These are phyloP conservation scores for Penicillium arizonense DNA, from an alignment of 495 filamentous ascomycete species.

Conservation along the genomic window DNA sequence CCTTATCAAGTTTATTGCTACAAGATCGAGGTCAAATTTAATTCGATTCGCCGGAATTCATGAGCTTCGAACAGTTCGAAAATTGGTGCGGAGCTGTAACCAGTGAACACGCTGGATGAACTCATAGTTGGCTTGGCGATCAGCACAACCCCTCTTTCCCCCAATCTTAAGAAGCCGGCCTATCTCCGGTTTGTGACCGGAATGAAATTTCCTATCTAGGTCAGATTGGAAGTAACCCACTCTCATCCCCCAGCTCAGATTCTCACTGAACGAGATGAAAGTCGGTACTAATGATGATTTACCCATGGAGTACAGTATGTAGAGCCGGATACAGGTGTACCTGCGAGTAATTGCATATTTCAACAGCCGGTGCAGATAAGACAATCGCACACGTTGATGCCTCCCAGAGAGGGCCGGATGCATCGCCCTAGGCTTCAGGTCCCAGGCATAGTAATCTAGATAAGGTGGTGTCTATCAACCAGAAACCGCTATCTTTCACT, in stretches of 20 bases:
- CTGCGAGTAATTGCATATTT: neutral
- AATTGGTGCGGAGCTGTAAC: neutral
- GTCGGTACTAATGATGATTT: neutral
- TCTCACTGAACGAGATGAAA: neutral
- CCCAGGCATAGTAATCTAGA: neutral
- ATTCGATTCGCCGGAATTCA: no score
- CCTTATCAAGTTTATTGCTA: no score
- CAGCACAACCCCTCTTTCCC: neutral
- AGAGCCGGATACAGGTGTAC: neutral
- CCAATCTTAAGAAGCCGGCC: neutral
- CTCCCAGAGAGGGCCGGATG: neutral
- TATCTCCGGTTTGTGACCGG: neutral
- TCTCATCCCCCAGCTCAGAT: neutral
- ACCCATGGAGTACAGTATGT: neutral
- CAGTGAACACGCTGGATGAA: neutral
- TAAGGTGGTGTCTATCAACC: neutral
- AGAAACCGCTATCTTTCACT: neutral
- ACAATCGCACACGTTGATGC: neutral
- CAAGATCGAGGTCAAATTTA: no score
- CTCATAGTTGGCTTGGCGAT: neutral
- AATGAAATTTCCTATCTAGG: neutral
- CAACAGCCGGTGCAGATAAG: neutral
- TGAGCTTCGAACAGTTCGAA: neutral
- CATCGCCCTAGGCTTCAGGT: neutral
- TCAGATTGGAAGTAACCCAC: neutral